These are phyloP conservation scores for Pseudogymnoascus verrucosus DNA, from an alignment of 2,329 filamentous ascomycete genomes.

Conservation along the genomic window DNA sequence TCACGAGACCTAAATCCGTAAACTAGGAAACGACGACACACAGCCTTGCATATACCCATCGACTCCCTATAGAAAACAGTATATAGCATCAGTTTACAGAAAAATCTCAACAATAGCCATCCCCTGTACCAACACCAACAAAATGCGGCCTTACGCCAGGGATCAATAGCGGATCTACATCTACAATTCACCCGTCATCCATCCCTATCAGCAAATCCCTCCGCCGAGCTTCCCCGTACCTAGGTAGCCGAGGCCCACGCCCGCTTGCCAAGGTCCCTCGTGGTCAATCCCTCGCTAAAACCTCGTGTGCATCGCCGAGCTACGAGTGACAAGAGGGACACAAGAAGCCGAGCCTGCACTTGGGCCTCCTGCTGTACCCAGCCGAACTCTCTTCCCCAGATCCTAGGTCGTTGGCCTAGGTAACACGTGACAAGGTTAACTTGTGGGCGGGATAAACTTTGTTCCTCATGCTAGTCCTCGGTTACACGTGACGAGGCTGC, in stretches of 20 bases:
- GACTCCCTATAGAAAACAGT: neutral
- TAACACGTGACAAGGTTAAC: neutral
- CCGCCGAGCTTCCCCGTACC: neutral
- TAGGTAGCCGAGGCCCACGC: neutral
- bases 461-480: neutral
- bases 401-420: neutral
- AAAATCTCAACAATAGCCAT: neutral
- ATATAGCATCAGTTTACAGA: neutral
- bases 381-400: neutral
- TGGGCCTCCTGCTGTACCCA: neutral
- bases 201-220: neutral
- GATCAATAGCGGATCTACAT: neutral
- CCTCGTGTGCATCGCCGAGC: neutral
- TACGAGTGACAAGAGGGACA: neutral
- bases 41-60: neutral
- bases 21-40: neutral
- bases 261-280: neutral
- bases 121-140: neutral
- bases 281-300: neutral
- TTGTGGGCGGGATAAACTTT: neutral
- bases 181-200: neutral
- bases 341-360: neutral
- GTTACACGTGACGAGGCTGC: constrained; percentile 1
- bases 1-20: neutral
- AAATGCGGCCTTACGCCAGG: neutral